These are phyloP conservation scores for Verticillium albo-atrum DNA, from an alignment of 2,329 filamentous ascomycete species.

Conservation along the genomic window DNA sequence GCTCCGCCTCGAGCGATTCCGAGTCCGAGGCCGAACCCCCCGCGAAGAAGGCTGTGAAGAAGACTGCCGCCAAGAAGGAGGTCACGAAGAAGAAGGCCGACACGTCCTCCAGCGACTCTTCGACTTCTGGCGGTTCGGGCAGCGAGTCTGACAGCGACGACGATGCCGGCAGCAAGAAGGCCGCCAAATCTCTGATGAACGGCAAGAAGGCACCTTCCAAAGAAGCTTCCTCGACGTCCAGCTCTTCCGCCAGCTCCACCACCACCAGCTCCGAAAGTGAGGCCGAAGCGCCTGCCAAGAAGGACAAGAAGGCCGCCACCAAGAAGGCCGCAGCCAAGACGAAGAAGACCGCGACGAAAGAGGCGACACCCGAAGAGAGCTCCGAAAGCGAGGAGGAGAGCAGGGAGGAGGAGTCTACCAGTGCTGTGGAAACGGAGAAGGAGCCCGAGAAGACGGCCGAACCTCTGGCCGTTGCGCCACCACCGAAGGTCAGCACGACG, in stretches of 20 bases:
- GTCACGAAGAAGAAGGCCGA: slow-evolving; percentile 2
- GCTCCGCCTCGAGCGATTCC: slow-evolving; percentile 19
- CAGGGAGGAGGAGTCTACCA: slow-evolving; percentile 11
- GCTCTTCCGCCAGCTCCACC: neutral
- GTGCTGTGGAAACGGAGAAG: slow-evolving; percentile 13
- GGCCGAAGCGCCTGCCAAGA: neutral
- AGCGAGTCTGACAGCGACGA: slow-evolving; percentile 18
- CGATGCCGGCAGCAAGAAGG: slow-evolving; percentile 12
- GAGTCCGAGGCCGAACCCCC: slow-evolving; percentile 22
- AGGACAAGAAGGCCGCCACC: neutral
- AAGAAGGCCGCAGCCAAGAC: neutral
- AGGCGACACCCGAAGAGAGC: slow-evolving; percentile 12
- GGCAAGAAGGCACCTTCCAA: neutral
- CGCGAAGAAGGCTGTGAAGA: slow-evolving; percentile 10
- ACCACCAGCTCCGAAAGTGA: neutral
- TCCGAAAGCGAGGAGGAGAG: slow-evolving; percentile 20
- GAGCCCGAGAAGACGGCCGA: slow-evolving; percentile 25
- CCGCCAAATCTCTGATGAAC: slow-evolving; percentile 10
- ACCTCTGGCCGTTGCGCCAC: slow-evolving; percentile 25
- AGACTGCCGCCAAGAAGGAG: neutral
- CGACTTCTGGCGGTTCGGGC: slow-evolving; percentile 12
- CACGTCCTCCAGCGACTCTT: slow-evolving; percentile 1
- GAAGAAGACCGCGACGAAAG: slow-evolving; percentile 5
- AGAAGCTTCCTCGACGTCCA: neutral
- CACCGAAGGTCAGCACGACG: slow-evolving; percentile 25